Conservation (phyloP, 1,139 yeast species). For the Sugiyamaella grinbergsii region DNA sequence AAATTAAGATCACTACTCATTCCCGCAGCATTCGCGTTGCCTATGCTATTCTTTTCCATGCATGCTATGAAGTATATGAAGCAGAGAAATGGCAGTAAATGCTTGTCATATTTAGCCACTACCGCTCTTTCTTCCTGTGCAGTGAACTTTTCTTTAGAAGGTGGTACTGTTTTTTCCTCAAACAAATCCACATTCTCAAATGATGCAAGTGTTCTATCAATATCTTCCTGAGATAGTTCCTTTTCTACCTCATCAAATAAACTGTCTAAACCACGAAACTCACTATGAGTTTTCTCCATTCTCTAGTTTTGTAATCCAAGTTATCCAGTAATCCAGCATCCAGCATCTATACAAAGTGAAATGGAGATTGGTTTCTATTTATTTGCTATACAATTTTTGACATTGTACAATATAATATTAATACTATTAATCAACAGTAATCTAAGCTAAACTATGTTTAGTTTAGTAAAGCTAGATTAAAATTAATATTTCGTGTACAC, state of each 20-base stretch:
- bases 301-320: too few relatives aligned
- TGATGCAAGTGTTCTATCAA: conserved; percentile 7
- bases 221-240: conserved; percentile 14
- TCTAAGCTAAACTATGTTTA: conserved; percentile 4
- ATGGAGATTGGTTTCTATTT: too few relatives aligned
- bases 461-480: conserved; percentile 5
- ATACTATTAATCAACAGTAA: conserved; percentile 5
- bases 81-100: conserved; percentile 33
- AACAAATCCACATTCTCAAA: conserved; percentile 15
- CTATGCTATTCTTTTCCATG: conserved; percentile 50
- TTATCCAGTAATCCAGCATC: too few relatives aligned
- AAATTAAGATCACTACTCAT: conserved; percentile 51
- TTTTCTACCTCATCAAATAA: conserved; percentile 23
- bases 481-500: conserved; percentile 7
- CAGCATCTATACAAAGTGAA: too few relatives aligned
- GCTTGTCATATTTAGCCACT: conserved; percentile 30
- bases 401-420: neutral
- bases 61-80: conserved; percentile 35
- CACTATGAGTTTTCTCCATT: conserved; percentile 12
- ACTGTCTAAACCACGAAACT: conserved; percentile 19
- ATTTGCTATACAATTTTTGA: neutral
- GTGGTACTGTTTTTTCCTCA: neutral
- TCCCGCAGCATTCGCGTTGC: conserved; percentile 57
- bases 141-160: conserved; percentile 8
- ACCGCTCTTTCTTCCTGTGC: conserved; percentile 26